Evolutionary conservation across 768 basidiomycete genomes (phyloP).

Genomic region (Exsudoporus frostii): DNA sequence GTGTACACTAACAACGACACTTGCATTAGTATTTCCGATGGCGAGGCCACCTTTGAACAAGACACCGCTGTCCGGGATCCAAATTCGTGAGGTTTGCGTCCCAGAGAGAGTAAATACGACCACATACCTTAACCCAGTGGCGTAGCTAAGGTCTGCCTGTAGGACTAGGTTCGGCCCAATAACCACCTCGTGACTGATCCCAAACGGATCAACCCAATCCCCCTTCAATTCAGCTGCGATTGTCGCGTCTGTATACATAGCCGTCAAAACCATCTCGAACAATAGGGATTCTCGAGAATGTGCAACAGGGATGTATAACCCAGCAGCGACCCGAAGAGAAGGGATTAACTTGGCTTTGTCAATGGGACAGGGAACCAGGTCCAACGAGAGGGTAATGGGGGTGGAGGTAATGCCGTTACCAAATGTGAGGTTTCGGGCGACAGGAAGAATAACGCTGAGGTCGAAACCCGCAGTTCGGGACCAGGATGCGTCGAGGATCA

Average conservation of each 20-base stretch:
- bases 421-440: conserved; percentile 3
- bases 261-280: conserved; percentile 2
- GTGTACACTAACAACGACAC: neutral
- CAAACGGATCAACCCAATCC: conserved; percentile 4
- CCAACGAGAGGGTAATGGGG: neutral
- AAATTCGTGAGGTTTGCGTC: neutral
- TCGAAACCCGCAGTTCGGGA: neutral
- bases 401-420: conserved; percentile 4
- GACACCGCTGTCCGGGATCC: neutral
- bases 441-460: conserved; percentile 1
- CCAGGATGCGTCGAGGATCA: conserved; percentile 4
- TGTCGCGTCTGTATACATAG: neutral
- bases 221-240: conserved; percentile 1
- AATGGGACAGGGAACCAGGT: conserved; percentile 2
- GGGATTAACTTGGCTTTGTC: neutral
- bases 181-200: neutral
- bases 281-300: neutral
- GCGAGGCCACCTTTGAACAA: conserved; percentile 1
- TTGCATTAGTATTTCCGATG: neutral
- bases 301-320: neutral
- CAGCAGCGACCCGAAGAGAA: neutral
- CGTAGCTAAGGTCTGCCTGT: neutral
- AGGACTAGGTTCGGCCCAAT: neutral
- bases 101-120: too few relatives aligned
- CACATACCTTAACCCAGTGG: conserved; percentile 1